phyloP scores from a whole-genome alignment of 1,284 basidiomycete genomes.

The Cutaneotrichosporon cutaneum region DNA sequence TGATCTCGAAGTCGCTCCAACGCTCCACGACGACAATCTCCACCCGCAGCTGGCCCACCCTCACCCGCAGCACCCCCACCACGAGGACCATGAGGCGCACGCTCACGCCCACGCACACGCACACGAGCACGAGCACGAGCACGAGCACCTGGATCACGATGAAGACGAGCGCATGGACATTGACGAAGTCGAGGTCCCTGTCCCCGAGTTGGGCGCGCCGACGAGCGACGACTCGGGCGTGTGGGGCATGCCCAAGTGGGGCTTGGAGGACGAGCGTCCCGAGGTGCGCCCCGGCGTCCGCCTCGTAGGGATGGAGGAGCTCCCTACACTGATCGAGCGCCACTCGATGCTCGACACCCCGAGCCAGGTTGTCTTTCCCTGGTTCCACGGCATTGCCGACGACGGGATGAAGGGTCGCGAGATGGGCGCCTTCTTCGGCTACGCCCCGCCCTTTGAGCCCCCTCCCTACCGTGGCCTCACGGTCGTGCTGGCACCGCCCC shows the following conservation, averaged over 20 bases:
- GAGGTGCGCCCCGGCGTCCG: conserved; percentile 48
- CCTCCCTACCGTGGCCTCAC: conserved; percentile 51
- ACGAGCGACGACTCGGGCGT: conserved; percentile 30
- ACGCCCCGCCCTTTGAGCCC: conserved; percentile 46
- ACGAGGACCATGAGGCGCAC: background rate
- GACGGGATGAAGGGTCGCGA: conserved; percentile 46
- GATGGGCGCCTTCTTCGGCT: conserved; percentile 52
- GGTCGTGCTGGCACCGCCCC: conserved; percentile 44
- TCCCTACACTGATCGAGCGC: conserved; percentile 41
- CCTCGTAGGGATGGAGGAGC: conserved; percentile 46
- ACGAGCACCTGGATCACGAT: conserved; percentile 9
- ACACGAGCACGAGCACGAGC: background rate
- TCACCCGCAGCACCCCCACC: conserved; percentile 4
- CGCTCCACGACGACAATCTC: background rate
- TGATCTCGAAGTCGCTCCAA: background rate
- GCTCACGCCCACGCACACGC: too few species aligned
- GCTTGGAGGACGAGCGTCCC: conserved; percentile 43
- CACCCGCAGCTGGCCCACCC: background rate
- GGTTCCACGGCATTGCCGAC: conserved; percentile 53
- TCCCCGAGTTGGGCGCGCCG: conserved; percentile 21
- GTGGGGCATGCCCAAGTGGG: conserved; percentile 52
- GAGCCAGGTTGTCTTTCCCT: conserved; percentile 51
- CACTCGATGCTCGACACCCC: conserved; percentile 50
- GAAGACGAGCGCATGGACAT: conserved; percentile 27
- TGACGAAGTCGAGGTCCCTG: conserved; percentile 26